Percentiles rank a stretch among this genome's conserved stretches.
Conservation (phyloP, 768 basidiomycete genomes). For the Porphyrellus cyaneotinctus region DNA sequence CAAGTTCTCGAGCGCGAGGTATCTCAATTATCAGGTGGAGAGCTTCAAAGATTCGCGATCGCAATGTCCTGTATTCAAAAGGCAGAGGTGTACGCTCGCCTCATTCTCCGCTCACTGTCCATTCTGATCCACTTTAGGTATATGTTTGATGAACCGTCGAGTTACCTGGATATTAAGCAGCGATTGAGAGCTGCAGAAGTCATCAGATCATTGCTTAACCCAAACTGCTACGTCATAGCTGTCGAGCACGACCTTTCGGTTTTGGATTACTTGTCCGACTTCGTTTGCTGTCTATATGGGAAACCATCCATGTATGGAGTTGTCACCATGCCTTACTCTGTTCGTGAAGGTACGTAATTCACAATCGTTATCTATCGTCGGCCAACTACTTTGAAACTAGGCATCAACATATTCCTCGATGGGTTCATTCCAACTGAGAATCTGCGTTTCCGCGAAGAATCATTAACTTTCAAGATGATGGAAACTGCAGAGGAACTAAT, state of each 20-base stretch:
- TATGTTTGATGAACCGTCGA: slow-evolving; percentile 99
- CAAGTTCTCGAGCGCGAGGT: slow-evolving; percentile 85
- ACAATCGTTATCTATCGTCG: not conserved
- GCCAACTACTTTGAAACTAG: slow-evolving; percentile 35
- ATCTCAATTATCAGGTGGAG: slow-evolving; percentile 87
- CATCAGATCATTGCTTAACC: slow-evolving; percentile 79
- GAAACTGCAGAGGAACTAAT: slow-evolving; percentile 92
- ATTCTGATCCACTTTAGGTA: slow-evolving; percentile 49
- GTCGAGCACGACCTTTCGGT: slow-evolving; percentile 99
- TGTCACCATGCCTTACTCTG: slow-evolving; percentile 97
- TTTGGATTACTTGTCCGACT: slow-evolving; percentile 97
- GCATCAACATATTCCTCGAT: slow-evolving; percentile 99
- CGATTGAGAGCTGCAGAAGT: slow-evolving; percentile 93
- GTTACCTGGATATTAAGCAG: slow-evolving; percentile 96
- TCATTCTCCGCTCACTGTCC: not conserved
- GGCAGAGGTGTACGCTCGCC: slow-evolving; percentile 81
- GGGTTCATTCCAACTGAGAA: slow-evolving; percentile 99
- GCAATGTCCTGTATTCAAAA: slow-evolving; percentile 94
- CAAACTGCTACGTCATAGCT: slow-evolving; percentile 89
- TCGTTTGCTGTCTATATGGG: slow-evolving; percentile 96
- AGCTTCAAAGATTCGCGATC: slow-evolving; percentile 96
- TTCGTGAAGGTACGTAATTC: slow-evolving; percentile 76
- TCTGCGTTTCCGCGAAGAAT: slow-evolving; percentile 94
- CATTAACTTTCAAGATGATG: slow-evolving; percentile 94
- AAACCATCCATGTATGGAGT: slow-evolving; percentile 98